Evolutionary conservation across 306 rosid genomes (phyloP).

Genomic region (Lablab purpureus): DNA sequence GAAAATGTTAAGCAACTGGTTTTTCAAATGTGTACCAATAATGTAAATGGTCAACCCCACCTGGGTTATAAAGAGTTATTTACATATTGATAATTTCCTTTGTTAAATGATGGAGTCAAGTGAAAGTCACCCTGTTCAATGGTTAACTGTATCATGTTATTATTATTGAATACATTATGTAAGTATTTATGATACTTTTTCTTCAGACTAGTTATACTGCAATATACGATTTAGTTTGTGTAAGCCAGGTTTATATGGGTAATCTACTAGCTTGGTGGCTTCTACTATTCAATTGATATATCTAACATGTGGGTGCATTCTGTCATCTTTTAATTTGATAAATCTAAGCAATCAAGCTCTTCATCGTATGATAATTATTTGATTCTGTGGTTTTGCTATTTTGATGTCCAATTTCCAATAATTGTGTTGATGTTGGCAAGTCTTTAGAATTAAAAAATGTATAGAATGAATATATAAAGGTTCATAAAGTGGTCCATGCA

Average conservation of each 20-base stretch:
- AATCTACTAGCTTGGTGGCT: slow-evolving; percentile 5
- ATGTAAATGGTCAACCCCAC: slow-evolving; percentile 29
- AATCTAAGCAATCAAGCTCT: background rate
- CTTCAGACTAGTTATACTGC: slow-evolving; percentile 38
- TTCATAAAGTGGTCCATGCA: background rate
- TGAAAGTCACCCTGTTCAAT: slow-evolving; percentile 41
- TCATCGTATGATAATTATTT: background rate
- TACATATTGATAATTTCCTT: slow-evolving; percentile 34
- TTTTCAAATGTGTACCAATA: slow-evolving; percentile 35
- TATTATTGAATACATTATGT: slow-evolving; percentile 43
- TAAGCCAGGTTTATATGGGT: slow-evolving; percentile 30
- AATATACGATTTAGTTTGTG: slow-evolving; percentile 37
- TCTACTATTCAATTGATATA: background rate
- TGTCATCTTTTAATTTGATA: background rate
- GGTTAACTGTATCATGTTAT: slow-evolving; percentile 42
- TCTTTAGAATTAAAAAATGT: background rate
- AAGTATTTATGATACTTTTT: slow-evolving; percentile 40
- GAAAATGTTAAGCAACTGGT: slow-evolving; percentile 35
- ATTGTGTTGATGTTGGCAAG: background rate
- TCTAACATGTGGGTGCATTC: background rate
- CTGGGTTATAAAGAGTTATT: slow-evolving; percentile 38
- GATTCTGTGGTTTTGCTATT: background rate
- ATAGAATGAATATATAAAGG: background rate
- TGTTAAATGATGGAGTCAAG: slow-evolving; percentile 44
- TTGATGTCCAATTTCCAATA: background rate